These are phyloP conservation scores for Populus tomentosa DNA, from an alignment of 441 rosid species.

Conservation along the genomic window DNA sequence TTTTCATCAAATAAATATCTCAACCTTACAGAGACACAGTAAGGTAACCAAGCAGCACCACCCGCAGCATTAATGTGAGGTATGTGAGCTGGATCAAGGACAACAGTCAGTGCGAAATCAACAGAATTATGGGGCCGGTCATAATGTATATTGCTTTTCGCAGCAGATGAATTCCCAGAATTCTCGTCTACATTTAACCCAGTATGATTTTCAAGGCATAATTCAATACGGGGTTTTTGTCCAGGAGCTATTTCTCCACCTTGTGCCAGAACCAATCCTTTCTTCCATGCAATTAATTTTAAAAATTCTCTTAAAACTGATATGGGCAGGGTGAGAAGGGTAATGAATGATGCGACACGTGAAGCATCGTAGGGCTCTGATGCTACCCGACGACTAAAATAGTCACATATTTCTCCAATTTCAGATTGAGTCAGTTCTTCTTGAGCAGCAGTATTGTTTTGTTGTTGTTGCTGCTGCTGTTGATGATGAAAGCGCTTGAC, in stretches of 20 bases:
- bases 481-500: conserved; percentile 92
- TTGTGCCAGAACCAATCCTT: conserved; percentile 74
- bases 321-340: conserved; percentile 96
- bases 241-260: conserved; percentile 77
- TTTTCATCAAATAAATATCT: conserved; percentile 78
- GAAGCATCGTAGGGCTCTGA: conserved; percentile 99
- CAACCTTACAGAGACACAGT: conserved; percentile 86
- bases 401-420: conserved; percentile 94
- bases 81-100: conserved; percentile 90
- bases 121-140: conserved; percentile 78
- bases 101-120: conserved; percentile 85
- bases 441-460: conserved; percentile 52
- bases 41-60: conserved; percentile 98
- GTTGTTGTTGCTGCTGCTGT: conserved; percentile 79
- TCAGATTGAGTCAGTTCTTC: conserved; percentile 85
- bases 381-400: conserved; percentile 97
- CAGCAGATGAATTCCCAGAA: conserved; percentile 42
- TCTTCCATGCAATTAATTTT: conserved; percentile 96
- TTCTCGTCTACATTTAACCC: conserved; percentile 32
- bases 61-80: conserved; percentile 86
- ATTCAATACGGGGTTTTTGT: conserved; percentile 91
- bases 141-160: conserved; percentile 86
- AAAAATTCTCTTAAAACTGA: conserved; percentile 90
- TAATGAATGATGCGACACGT: conserved; percentile 97
- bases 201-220: conserved; percentile 91